Conservation (phyloP, 2,329 filamentous ascomycete species). For the Periconia digitata region DNA sequence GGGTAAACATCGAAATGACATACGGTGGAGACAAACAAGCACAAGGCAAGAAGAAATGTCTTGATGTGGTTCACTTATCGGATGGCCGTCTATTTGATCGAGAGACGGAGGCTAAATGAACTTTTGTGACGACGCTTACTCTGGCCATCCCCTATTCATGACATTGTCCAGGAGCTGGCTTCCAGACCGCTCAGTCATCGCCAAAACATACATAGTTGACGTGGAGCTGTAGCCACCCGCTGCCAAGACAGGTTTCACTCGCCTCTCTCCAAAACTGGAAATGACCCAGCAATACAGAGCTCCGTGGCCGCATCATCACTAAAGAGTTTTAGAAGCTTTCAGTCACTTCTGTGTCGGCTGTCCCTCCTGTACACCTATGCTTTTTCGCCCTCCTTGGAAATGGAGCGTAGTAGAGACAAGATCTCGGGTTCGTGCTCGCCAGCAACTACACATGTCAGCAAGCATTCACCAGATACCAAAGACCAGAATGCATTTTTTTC, state of each 20-base stretch:
- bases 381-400: conserved; percentile 47
- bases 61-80: too few relatives aligned
- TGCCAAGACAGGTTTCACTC: conserved; percentile 10
- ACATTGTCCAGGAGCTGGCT: too few relatives aligned
- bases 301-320: background rate
- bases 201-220: too few relatives aligned
- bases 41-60: too few relatives aligned
- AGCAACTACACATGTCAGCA: conserved; percentile 48
- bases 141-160: too few relatives aligned
- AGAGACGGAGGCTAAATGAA: too few relatives aligned
- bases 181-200: too few relatives aligned
- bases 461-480: background rate
- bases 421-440: conserved; percentile 89
- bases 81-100: too few relatives aligned
- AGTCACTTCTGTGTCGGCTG: background rate
- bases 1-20: too few relatives aligned
- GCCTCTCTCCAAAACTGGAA: background rate
- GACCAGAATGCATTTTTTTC: conserved; percentile 5
- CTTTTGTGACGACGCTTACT: too few relatives aligned
- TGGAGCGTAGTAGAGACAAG: conserved; percentile 71
- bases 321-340: background rate
- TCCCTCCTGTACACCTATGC: conserved; percentile 9
- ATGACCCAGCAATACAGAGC: background rate
- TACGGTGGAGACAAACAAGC: too few relatives aligned
- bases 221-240: conserved; percentile 24